Evolutionary conservation across 2,329 filamentous ascomycete genomes (phyloP).

Genomic region (Domatiomyces globalis): DNA sequence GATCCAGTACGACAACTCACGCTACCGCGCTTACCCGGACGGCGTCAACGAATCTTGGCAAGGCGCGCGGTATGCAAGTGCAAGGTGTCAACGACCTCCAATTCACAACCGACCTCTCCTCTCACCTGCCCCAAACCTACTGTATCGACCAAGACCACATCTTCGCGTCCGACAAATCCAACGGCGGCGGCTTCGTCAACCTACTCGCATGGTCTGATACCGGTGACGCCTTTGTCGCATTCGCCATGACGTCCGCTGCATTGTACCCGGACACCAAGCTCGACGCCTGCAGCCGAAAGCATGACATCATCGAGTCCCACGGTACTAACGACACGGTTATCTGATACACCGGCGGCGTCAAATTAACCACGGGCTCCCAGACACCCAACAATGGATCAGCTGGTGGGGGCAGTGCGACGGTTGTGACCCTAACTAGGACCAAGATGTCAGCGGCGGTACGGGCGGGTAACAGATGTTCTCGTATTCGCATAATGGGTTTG

Average conservation of each 20-base stretch:
- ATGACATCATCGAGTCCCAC: slow-evolving; percentile 2
- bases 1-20: slow-evolving; percentile 1
- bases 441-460: no score
- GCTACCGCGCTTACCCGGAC: neutral
- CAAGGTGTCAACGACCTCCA: slow-evolving; percentile 28
- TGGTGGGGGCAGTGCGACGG: no score
- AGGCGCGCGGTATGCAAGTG: slow-evolving; percentile 27
- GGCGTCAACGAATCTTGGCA: slow-evolving; percentile 23
- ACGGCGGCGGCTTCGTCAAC: slow-evolving; percentile 39
- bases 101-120: slow-evolving; percentile 32
- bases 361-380: no score
- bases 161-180: slow-evolving; percentile 39
- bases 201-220: slow-evolving; percentile 33
- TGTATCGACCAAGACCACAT: slow-evolving; percentile 34
- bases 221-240: slow-evolving; percentile 34
- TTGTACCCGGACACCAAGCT: slow-evolving; percentile 25
- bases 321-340: neutral
- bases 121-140: slow-evolving; percentile 26
- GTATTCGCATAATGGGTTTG: no score
- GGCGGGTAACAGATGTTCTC: no score
- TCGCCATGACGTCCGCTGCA: slow-evolving; percentile 27
- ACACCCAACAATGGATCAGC: no score
- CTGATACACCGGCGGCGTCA: no score
- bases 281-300: slow-evolving; percentile 13
- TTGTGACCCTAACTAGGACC: no score